Percentiles rank a stretch among this genome's conserved stretches.
Evolutionary conservation across 306 rosid species (phyloP).

Genomic region (Corylus americana): DNA sequence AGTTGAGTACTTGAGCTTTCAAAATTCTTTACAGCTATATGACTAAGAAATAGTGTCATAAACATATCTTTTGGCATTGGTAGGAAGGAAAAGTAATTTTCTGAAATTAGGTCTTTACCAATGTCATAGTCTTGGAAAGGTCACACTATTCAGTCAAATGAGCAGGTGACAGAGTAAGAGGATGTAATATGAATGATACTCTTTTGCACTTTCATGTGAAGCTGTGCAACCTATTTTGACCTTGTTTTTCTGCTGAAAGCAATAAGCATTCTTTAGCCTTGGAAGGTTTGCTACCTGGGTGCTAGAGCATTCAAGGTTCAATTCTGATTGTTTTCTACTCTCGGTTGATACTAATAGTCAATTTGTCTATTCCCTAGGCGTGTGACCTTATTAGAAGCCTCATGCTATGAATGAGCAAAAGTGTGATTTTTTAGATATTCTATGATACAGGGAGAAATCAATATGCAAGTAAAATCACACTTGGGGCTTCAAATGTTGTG

Average conservation of each 20-base stretch:
- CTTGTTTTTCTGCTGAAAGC: neutral
- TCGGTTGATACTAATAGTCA: neutral
- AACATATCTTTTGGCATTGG: neutral
- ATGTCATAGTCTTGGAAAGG: neutral
- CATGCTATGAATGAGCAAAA: neutral
- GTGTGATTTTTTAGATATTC: neutral
- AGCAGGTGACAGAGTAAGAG: neutral
- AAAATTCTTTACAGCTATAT: neutral
- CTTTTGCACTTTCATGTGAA: neutral
- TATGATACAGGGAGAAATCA: neutral
- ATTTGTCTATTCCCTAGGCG: neutral
- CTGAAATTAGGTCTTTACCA: neutral
- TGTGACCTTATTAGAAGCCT: neutral
- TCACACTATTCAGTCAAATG: neutral
- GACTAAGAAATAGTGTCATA: neutral
- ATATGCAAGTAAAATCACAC: neutral
- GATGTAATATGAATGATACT: neutral
- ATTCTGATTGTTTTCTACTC: neutral
- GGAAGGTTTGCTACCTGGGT: neutral
- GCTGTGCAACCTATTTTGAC: neutral
- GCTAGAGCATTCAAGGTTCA: neutral
- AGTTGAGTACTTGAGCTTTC: slow-evolving; percentile 1
- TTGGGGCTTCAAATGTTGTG: neutral
- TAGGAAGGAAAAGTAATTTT: neutral
- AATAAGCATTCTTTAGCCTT: neutral